Conservation (phyloP, 495 filamentous ascomycete genomes). For the Hypomontagnella submonticulosa region DNA sequence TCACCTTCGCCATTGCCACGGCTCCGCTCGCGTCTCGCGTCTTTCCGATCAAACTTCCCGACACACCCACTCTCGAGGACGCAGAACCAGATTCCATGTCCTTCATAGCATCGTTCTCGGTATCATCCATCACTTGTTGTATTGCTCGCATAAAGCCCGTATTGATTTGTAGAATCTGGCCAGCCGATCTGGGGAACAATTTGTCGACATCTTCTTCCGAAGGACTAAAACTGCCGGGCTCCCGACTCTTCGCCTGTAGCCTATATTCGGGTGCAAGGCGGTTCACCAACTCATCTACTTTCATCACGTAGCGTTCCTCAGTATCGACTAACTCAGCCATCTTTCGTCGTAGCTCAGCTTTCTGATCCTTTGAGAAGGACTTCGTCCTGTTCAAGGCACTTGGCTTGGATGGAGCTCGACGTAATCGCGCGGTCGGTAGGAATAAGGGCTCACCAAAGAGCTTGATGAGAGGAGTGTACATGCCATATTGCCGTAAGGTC, state of each 20-base stretch:
- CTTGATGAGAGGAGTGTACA: slow-evolving; percentile 76
- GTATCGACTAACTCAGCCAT: slow-evolving; percentile 94
- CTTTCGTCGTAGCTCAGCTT: slow-evolving; percentile 83
- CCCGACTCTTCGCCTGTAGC: slow-evolving; percentile 68
- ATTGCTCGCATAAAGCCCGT: slow-evolving; percentile 79
- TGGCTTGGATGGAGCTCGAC: slow-evolving; percentile 86
- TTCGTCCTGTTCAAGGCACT: slow-evolving; percentile 78
- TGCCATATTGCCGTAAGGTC: slow-evolving; percentile 73
- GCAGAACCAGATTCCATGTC: slow-evolving; percentile 65
- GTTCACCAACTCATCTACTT: slow-evolving; percentile 82
- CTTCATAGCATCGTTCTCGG: slow-evolving; percentile 79
- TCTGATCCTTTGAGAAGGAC: slow-evolving; percentile 81
- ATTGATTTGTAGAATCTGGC: slow-evolving; percentile 82
- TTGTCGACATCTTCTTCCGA: slow-evolving; percentile 74
- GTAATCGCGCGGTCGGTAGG: slow-evolving; percentile 85
- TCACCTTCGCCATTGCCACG: slow-evolving; percentile 75
- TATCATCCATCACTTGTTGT: slow-evolving; percentile 79
- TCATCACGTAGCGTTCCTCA: slow-evolving; percentile 90
- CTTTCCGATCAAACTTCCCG: slow-evolving; percentile 57
- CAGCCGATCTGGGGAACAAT: slow-evolving; percentile 83
- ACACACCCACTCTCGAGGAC: slow-evolving; percentile 57
- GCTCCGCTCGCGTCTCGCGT: slow-evolving; percentile 77
- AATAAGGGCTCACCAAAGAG: slow-evolving; percentile 85
- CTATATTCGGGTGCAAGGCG: slow-evolving; percentile 79
- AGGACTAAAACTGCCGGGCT: slow-evolving; percentile 73